These are phyloP conservation scores for Rhodamnia rubescens DNA, from an alignment of 345 rosid genomes.

Conservation along the genomic window DNA sequence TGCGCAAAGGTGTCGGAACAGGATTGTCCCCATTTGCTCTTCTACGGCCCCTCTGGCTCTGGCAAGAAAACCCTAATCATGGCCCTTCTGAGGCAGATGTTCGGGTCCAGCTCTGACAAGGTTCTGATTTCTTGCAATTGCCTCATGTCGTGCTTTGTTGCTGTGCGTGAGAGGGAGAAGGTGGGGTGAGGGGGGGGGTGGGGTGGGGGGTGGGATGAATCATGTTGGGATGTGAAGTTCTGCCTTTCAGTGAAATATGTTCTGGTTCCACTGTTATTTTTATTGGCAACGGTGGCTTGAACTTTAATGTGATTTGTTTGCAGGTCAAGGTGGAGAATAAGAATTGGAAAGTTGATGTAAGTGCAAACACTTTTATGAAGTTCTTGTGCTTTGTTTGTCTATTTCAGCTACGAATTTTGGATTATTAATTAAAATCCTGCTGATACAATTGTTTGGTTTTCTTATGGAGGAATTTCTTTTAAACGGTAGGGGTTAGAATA, in stretches of 20 bases:
- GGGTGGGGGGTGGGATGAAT: background rate
- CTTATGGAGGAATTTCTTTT: background rate
- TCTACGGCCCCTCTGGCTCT: constrained; percentile 93
- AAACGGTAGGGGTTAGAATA: background rate
- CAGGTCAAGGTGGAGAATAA: constrained; percentile 97
- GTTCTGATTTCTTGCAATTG: constrained; percentile 9
- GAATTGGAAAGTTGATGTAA: constrained; percentile 84
- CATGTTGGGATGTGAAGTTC: background rate
- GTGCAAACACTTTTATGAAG: constrained; percentile 5
- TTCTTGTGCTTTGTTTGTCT: background rate
- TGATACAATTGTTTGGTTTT: background rate
- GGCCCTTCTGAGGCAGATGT: constrained; percentile 79
- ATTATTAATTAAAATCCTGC: background rate
- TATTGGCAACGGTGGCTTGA: background rate
- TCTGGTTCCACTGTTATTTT: background rate
- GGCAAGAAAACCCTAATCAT: constrained; percentile 99
- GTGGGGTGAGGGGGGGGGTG: too few species aligned
- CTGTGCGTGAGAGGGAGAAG: background rate
- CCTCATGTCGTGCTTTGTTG: background rate
- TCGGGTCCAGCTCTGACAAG: constrained; percentile 85
- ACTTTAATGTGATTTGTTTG: constrained; percentile 12
- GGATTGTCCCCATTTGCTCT: constrained; percentile 93
- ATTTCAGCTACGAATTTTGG: background rate
- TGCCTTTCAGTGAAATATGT: background rate
- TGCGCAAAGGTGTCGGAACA: constrained; percentile 64